Evolutionary conservation across 805 yeast genomes (phyloP), one percentile per base, ranked within the genome.

Genomic region (Schizosaccharomyces japonicus): DNA sequence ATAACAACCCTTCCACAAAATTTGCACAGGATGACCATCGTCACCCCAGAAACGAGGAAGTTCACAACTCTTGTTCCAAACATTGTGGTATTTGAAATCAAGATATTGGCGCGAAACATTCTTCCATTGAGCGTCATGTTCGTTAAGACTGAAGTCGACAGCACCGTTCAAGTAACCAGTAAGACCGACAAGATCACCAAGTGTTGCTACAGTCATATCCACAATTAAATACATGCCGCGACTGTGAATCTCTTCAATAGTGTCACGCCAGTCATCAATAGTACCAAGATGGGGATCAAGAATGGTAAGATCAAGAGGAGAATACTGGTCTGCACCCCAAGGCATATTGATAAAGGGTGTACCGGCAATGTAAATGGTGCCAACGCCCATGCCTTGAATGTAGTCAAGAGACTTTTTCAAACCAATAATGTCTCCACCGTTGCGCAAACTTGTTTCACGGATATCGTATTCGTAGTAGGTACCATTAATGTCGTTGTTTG

Each of bases 231-330:
- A 42, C 46, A 42, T 42, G 15, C 29, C 30, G 10, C 32, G 23
- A 23, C 19, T 42, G 27, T 42, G 46, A 10, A 42, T n/a, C 26
- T 42, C 46, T 25, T 42, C 33, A 21, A 42, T 42, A 13, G 33
- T 42, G 13, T 28, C 29, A 7, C 46, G 23, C 46, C 46, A 42
- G 15, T 42, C 46, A 5, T 25, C 32, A 29, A 42, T 29, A 3
- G 46, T 42, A n/a, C 46, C 46, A 7, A 42, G n/a, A 26, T 42
- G 46, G 17, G 46, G 46, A 11, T 42, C 46, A 8, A 42, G 21
- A 7, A 42, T 17, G 11, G 46, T 42, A 21, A 42, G 26, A 29
- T 42, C 46, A 7, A 42, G 46, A 42, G 46, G 46, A 13, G 46
- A 42, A 29, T 42, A 42, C 13, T 29, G 33, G 27, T 42, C 46